These are phyloP conservation scores for Erythrophleum ivorense DNA, from an alignment of 331 rosid species.

Conservation along the genomic window DNA sequence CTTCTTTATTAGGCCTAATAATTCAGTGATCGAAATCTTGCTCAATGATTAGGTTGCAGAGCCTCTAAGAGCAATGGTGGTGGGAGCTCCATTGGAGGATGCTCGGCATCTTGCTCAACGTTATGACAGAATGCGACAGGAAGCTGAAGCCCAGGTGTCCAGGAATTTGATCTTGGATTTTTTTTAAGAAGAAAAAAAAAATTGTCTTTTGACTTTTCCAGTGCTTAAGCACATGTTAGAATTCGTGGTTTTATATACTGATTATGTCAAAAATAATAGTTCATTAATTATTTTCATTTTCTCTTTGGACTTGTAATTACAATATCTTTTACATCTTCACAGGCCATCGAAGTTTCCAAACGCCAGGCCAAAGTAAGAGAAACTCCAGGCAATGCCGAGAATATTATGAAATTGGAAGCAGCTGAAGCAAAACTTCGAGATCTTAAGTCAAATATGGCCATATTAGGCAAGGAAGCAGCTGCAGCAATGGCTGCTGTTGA, in stretches of 20 bases:
- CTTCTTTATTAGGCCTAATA: constrained; percentile 21
- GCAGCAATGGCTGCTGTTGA: constrained; percentile 19
- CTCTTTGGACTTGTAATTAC: constrained; percentile 44
- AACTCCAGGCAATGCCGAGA: constrained; percentile 9
- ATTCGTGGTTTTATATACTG: constrained; percentile 5
- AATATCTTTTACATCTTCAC: constrained; percentile 22
- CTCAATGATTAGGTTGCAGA: constrained; percentile 78
- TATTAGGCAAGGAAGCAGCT: constrained; percentile 21
- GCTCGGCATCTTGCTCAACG: constrained; percentile 99
- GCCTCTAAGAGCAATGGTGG: constrained; percentile 95
- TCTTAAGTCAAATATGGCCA: constrained; percentile 11
- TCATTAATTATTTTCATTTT: constrained; percentile 30
- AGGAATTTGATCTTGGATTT: constrained; percentile 38
- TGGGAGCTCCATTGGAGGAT: constrained; percentile 98
- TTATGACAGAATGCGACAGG: constrained; percentile 94
- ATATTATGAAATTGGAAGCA: constrained; percentile 17
- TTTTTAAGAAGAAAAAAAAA: background rate
- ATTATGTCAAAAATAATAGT: background rate
- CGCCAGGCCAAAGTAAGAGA: constrained; percentile 26
- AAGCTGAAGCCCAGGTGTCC: constrained; percentile 96
- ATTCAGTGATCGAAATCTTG: constrained; percentile 33
- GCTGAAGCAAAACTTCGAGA: constrained; percentile 15
- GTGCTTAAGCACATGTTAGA: constrained; percentile 1
- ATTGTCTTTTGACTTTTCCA: background rate
- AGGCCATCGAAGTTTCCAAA: constrained; percentile 20